These are phyloP conservation scores for Termitomyces sp. DNA, from an alignment of 768 basidiomycete genomes.

Conservation along the genomic window DNA sequence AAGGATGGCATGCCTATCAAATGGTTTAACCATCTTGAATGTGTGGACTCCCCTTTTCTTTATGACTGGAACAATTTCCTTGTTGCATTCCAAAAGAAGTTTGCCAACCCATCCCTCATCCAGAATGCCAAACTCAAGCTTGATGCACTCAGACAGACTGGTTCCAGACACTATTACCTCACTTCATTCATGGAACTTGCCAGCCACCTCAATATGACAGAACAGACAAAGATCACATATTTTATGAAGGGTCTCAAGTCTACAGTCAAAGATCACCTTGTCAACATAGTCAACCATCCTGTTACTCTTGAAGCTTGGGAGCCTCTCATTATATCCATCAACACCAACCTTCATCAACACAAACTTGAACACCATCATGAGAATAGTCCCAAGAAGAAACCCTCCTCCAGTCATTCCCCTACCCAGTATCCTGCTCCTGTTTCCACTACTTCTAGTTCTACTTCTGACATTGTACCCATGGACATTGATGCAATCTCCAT, in stretches of 20 bases:
- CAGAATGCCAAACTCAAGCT: neutral
- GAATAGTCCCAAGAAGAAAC: too few species aligned
- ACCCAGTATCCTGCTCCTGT: neutral
- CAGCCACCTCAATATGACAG: slow-evolving; percentile 15
- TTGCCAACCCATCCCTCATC: neutral
- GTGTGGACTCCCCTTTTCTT: neutral
- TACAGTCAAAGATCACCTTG: slow-evolving; percentile 18
- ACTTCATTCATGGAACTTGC: too few species aligned
- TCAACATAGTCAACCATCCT: slow-evolving; percentile 7
- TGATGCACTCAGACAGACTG: neutral
- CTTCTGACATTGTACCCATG: slow-evolving; percentile 24
- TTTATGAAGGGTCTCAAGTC: slow-evolving; percentile 23
- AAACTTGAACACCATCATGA: too few species aligned
- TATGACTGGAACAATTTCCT: neutral
- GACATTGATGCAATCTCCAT: slow-evolving; percentile 24
- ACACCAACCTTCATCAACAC: slow-evolving; percentile 20
- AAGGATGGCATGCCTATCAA: neutral
- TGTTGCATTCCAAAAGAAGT: neutral
- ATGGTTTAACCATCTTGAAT: too few species aligned
- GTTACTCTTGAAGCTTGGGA: slow-evolving; percentile 16
- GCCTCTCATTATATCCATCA: slow-evolving; percentile 18
- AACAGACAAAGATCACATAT: slow-evolving; percentile 14
- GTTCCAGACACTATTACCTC: too few species aligned
- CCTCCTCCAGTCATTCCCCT: neutral
- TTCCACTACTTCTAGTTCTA: neutral